Conservation (phyloP, 2,329 filamentous ascomycete genomes). For the Apiospora koreana region DNA sequence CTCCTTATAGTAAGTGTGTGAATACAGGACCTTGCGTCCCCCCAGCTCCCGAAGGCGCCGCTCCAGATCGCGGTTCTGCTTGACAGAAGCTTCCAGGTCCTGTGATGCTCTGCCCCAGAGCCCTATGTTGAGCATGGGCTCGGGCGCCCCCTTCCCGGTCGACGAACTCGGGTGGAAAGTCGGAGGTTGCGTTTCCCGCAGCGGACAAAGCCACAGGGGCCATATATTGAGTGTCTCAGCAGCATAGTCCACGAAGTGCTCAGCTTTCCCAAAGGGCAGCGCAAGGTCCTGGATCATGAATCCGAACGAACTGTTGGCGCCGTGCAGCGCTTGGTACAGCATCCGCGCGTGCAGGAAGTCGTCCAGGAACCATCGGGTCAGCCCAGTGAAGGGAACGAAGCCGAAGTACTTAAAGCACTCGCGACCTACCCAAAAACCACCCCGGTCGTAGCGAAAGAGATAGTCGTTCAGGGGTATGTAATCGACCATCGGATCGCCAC, state of each 20-base stretch:
- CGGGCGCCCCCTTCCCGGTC: conserved; percentile 20
- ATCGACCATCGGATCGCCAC: conserved; percentile 39
- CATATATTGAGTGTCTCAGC: conserved; percentile 52
- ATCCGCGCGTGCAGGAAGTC: conserved; percentile 74
- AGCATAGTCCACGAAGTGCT: conserved; percentile 56
- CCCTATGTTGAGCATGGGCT: conserved; percentile 61
- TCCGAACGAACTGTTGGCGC: conserved; percentile 62
- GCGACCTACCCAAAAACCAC: conserved; percentile 72
- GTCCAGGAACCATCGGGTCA: conserved; percentile 69
- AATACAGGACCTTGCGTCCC: conserved; percentile 86
- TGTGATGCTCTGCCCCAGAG: conserved; percentile 78
- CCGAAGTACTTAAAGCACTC: conserved; percentile 69
- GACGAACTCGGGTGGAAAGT: conserved; percentile 59
- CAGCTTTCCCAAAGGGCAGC: conserved; percentile 53
- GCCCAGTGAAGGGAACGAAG: conserved; percentile 62
- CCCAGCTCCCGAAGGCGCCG: conserved; percentile 67
- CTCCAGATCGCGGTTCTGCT: conserved; percentile 72
- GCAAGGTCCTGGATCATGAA: conserved; percentile 71
- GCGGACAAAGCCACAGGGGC: conserved; percentile 62
- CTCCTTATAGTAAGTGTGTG: conserved; percentile 78
- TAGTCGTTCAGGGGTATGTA: conserved; percentile 71
- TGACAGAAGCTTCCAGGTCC: conserved; percentile 57
- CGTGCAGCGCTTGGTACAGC: conserved; percentile 72
- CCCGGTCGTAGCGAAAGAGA: conserved; percentile 75
- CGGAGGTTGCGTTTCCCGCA: conserved; percentile 48